Conservation (phyloP, 805 yeast genomes). For the Lipomyces sp. region DNA sequence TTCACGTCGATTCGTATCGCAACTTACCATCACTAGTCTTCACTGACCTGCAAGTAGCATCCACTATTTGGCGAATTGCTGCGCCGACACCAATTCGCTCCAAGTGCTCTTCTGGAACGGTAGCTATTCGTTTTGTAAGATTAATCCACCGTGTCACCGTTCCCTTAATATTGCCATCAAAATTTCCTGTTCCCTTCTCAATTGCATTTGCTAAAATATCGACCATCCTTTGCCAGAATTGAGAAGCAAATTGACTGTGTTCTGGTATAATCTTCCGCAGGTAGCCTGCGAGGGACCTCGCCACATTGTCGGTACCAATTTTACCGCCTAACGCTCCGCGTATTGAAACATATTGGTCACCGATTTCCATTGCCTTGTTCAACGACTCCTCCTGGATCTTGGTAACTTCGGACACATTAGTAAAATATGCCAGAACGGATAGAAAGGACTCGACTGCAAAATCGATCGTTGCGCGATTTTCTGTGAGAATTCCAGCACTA, state of each 20-base stretch:
- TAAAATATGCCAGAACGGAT: slow-evolving; percentile 26
- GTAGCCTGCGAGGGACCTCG: slow-evolving; percentile 18
- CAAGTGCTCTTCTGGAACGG: slow-evolving; percentile 20
- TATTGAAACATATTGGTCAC: slow-evolving; percentile 9
- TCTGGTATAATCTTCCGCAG: slow-evolving; percentile 19
- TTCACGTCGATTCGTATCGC: not conserved
- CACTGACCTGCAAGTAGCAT: not conserved
- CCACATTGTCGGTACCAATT: slow-evolving; percentile 21
- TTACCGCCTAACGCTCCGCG: slow-evolving; percentile 17
- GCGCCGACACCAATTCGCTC: slow-evolving; percentile 8
- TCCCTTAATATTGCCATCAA: not conserved
- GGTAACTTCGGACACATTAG: slow-evolving; percentile 19
- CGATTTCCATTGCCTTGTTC: slow-evolving; percentile 8
- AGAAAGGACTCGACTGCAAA: slow-evolving; percentile 30
- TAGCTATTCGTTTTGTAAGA: slow-evolving; percentile 10
- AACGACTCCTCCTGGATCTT: slow-evolving; percentile 15
- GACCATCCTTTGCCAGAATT: slow-evolving; percentile 17
- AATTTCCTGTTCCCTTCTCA: not conserved
- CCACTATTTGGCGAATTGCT: slow-evolving; percentile 12
- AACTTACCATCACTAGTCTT: slow-evolving; percentile 9
- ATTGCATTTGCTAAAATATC: not conserved
- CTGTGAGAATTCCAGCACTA: slow-evolving; percentile 19
- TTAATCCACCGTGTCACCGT: slow-evolving; percentile 15
- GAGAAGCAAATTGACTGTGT: slow-evolving; percentile 20
- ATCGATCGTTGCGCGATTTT: slow-evolving; percentile 21